Conservation (phyloP, 768 basidiomycete species). For the Trametes punicea region DNA sequence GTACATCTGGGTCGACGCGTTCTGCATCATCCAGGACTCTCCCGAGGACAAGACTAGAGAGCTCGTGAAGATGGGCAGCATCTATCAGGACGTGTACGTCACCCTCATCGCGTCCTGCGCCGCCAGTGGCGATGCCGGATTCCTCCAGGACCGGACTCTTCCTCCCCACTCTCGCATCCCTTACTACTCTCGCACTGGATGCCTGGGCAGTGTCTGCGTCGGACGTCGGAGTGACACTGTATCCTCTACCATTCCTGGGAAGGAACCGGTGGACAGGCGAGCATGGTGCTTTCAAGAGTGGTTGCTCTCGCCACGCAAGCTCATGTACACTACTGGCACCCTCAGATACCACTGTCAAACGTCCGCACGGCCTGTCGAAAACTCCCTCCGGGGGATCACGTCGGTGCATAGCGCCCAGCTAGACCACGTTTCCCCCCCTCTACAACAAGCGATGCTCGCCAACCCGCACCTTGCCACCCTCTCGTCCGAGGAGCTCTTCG, state of each 20-base stretch:
- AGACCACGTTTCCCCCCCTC: neutral
- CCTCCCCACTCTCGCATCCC: neutral
- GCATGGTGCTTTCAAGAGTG: neutral
- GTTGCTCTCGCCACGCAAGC: neutral
- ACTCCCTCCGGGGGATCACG: neutral
- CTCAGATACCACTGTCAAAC: neutral
- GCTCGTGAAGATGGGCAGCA: neutral
- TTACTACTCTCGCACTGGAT: neutral
- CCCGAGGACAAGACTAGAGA: neutral
- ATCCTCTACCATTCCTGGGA: neutral
- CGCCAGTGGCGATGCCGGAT: neutral
- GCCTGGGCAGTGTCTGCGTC: neutral
- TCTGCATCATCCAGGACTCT: conserved; percentile 1
- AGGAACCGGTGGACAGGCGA: neutral
- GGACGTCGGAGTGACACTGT: neutral
- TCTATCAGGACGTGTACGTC: neutral
- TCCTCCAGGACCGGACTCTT: neutral
- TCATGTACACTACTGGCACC: neutral
- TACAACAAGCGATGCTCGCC: neutral
- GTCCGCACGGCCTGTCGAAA: neutral
- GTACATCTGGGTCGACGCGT: conserved; percentile 2
- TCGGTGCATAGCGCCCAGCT: neutral
- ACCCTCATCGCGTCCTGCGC: neutral
- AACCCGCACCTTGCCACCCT: neutral
- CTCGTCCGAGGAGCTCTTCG: neutral